Conservation (phyloP, 2,329 filamentous ascomycete genomes). For the Emergomyces pasteurianus region DNA sequence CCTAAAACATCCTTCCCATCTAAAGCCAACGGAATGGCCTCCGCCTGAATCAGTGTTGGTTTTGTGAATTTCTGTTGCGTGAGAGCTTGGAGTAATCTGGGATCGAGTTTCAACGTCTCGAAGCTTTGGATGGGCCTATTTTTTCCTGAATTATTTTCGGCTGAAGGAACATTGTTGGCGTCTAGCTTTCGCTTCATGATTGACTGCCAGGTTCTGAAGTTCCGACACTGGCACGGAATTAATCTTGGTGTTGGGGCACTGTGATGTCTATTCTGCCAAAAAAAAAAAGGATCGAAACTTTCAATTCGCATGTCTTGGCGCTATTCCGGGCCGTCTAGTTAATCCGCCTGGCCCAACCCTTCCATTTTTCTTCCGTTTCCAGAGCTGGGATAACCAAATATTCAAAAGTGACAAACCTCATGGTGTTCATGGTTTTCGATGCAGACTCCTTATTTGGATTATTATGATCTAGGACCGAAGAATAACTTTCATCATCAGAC, state of each 20-base stretch:
- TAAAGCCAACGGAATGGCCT: conserved; percentile 76
- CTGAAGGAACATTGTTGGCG: conserved; percentile 34
- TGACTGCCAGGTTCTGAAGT: background rate
- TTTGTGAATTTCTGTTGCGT: conserved; percentile 71
- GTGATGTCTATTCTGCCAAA: background rate
- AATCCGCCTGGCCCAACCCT: no score
- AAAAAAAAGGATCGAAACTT: conserved; percentile 1
- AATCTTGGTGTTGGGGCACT: background rate
- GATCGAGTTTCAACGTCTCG: conserved; percentile 65
- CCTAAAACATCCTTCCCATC: conserved; percentile 76
- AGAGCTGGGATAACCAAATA: no score
- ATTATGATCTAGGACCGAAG: background rate
- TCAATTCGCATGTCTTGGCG: conserved; percentile 1
- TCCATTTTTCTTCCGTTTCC: no score
- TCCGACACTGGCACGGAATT: background rate
- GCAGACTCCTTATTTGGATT: background rate
- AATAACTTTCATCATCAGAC: background rate
- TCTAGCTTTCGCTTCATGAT: conserved; percentile 41
- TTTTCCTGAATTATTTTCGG: conserved; percentile 18
- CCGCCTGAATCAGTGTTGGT: conserved; percentile 79
- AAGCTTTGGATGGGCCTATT: conserved; percentile 40
- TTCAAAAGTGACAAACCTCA: background rate
- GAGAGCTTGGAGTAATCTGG: conserved; percentile 74
- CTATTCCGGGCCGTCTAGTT: background rate
- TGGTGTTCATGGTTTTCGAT: no score